Evolutionary conservation across 192 early-diverging fungal species (phyloP), one percentile per base, ranked within the genome.

Genomic region (Coemansia sp.): DNA sequence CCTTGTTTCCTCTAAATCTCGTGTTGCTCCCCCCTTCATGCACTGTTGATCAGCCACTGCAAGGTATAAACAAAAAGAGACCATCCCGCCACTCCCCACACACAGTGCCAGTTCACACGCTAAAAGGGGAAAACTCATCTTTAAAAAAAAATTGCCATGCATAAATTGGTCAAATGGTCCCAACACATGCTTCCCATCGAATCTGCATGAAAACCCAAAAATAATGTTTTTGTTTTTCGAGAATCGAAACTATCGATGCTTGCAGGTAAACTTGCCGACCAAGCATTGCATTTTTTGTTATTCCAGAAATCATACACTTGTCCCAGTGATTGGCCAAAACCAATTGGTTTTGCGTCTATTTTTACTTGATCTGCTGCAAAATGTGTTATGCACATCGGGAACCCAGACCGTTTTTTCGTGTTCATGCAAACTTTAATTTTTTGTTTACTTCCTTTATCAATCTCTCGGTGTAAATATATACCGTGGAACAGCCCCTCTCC

Each of bases 301-400:
- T 36, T 17, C 38, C 38, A 41, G 38, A 13, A 17, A 13, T 41
- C 38, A 1, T n/a, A 25, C 23, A 2, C 7, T 15, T 10, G 45
- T 48, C 45, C 20, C 22, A 48, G 20, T 25, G 45, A 48, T 25
- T 48, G 23, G 23, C 45, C 45, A 25, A 48, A 48, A 25, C 45
- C 9, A 19, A 19, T 44, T 17, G 15, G n/a, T n/a, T 44, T 44
- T 17, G 45, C 14, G 23, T 15, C 45, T 25, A 25, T 48, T 54
- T 54, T 54, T 54, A n/a, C n/a, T n/a, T 50, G 52, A n/a, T 54
- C 52, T 33, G 52, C 52, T 54, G 23, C 29, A 28, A 28, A 54
- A 54, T 54, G 17, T 54, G 29, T 25, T 50, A 5, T 54, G 30
- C 17, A 11, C 34, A 36, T 36, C 34, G 34, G 13, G 34, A 33